Evolutionary conservation across 1,284 basidiomycete species (phyloP), one percentile per base, ranked within the genome.

Genomic region (Fomitopsis betulina): DNA sequence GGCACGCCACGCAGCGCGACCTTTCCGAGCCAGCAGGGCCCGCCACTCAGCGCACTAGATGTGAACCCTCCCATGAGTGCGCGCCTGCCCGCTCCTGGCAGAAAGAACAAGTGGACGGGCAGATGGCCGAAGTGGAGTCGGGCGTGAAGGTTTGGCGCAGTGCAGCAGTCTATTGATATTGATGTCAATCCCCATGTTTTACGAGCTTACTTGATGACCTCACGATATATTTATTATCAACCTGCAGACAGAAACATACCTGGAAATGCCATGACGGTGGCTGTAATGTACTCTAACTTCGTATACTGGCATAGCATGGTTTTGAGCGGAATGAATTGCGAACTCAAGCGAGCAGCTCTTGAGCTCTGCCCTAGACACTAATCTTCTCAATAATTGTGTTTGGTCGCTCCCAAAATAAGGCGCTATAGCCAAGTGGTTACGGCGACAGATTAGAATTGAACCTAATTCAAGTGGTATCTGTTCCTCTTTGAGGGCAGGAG

Each of bases 401-500:
- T n/a, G n/a, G n/a, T n/a, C n/a, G n/a, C n/a, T n/a, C n/a, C n/a
- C n/a, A n/a, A n/a, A 25, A n/a, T n/a, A 42, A 42, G 72, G 70
- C 71, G 75, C 71, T 75, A 79, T 79, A 79, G 78, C 78, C 78
- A 79, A 80, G 78, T 80, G 79, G 79, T 79, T 79, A 79, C 76
- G 77, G 78, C 78, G 79, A 79, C 76, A 80, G 78, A 80, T 81
- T 81, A 79, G 79, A 81, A 81, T 37, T 8, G 25, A 42, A 12
- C 13, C 9, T 10, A 17, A n/a, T 39, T 5, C 19, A 17, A 52
- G 13, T n/a, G 8, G 13, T 8, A 65, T 55, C 65, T 60, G 67
- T 83, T 84, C 80, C 81, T 80, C 81, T 83, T 75, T 78, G 80
- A 81, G 79, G 80, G 82, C 83, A 81, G 77, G 84, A 81, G 83